Percentiles rank a stretch among this genome's conserved stretches.
Conservation (phyloP, 1,139 yeast genomes). For the Yamadazyma dendronema region DNA sequence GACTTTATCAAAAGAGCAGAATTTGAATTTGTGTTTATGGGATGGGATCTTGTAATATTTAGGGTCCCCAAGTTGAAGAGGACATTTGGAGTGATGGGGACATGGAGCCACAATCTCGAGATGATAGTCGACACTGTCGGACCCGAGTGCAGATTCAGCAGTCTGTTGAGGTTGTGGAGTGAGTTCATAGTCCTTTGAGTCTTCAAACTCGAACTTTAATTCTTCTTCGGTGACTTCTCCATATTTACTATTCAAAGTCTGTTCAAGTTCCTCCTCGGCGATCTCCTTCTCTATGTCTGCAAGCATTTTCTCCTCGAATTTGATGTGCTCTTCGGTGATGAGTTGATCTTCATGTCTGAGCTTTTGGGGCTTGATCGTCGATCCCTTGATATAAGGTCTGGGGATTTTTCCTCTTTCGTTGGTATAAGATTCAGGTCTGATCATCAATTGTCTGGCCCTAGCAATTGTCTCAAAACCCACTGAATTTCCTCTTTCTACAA, state of each 20-base stretch:
- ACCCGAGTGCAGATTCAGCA: conserved; percentile 7
- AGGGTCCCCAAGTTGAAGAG: conserved; percentile 77
- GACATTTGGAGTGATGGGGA: conserved; percentile 84
- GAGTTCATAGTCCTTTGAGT: conserved; percentile 39
- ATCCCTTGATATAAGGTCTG: conserved; percentile 63
- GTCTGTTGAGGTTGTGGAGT: conserved; percentile 20
- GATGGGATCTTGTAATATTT: conserved; percentile 61
- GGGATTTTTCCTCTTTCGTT: conserved; percentile 65
- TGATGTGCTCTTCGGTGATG: conserved; percentile 32
- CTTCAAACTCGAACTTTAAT: conserved; percentile 49
- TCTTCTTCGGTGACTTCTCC: conserved; percentile 46
- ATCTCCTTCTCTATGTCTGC: conserved; percentile 25
- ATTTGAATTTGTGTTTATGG: conserved; percentile 58
- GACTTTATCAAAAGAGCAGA: conserved; percentile 75
- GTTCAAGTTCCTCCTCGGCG: conserved; percentile 12
- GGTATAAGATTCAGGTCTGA: conserved; percentile 72
- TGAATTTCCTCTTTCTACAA: conserved; percentile 88
- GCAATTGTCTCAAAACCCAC: conserved; percentile 86
- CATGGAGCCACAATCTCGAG: conserved; percentile 82
- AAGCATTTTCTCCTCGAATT: conserved; percentile 30
- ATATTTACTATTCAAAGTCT: conserved; percentile 28
- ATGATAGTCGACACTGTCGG: conserved; percentile 46
- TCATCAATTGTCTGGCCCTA: conserved; percentile 83
- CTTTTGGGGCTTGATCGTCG: conserved; percentile 41
- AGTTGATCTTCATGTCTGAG: conserved; percentile 36